Conservation (phyloP, 2,329 filamentous ascomycete species). For the Knufia fluminis region DNA sequence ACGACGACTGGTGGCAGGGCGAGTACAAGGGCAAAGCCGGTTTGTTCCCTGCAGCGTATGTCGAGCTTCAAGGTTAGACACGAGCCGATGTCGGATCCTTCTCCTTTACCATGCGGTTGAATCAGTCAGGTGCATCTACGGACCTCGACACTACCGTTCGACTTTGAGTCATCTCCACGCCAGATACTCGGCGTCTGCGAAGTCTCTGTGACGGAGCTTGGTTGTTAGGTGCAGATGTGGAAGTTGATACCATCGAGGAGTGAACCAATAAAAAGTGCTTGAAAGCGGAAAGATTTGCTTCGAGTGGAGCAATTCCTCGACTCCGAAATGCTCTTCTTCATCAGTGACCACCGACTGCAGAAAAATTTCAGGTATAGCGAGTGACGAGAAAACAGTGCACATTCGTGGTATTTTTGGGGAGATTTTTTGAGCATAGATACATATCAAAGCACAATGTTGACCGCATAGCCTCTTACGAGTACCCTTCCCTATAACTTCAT, state of each 20-base stretch:
- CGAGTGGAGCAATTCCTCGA: not conserved
- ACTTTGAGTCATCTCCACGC: not conserved
- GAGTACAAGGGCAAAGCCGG: conserved; percentile 70
- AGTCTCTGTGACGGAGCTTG: conserved; percentile 12
- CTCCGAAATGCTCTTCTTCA: conserved; percentile 3
- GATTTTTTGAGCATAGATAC: not conserved
- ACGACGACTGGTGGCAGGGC: conserved; percentile 98
- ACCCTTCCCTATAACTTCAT: no score
- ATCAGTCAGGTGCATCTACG: no score
- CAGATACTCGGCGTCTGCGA: not conserved
- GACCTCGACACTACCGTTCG: not conserved
- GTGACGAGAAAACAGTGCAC: not conserved
- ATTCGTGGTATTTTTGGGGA: not conserved
- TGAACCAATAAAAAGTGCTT: conserved; percentile 9
- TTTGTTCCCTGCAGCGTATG: conserved; percentile 60
- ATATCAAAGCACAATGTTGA: not conserved
- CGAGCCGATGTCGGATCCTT: conserved; percentile 5
- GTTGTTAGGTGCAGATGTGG: conserved; percentile 3
- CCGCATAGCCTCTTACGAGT: no score
- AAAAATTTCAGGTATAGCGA: conserved; percentile 6
- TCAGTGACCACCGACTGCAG: conserved; percentile 6
- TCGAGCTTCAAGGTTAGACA: conserved; percentile 32
- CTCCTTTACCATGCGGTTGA: no score
- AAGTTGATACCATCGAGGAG: not conserved
- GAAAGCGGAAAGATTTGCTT: conserved; percentile 2